Conservation (phyloP, 345 rosid genomes). For the Kernera saxatilis region DNA sequence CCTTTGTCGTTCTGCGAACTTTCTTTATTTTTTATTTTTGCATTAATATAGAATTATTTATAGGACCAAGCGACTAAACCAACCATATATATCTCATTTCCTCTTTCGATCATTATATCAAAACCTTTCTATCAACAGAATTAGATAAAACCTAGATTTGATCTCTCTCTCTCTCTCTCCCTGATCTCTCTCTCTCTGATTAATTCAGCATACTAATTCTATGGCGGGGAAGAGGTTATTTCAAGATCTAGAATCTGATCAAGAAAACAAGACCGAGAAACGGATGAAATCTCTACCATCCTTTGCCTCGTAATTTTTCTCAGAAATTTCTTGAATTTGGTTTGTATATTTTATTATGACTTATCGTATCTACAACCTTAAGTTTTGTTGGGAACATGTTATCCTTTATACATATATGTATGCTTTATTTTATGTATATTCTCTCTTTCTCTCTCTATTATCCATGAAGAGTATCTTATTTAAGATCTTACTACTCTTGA, state of each 20-base stretch:
- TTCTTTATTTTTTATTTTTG: neutral
- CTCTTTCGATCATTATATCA: constrained; percentile 5
- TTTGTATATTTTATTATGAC: neutral
- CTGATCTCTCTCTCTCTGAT: neutral
- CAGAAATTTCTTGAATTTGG: neutral
- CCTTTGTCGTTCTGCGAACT: constrained; percentile 31
- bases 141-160: constrained; percentile 7
- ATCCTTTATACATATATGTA: neutral
- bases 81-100: neutral
- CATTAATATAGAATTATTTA: neutral
- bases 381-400: neutral
- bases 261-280: constrained; percentile 49
- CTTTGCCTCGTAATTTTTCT: constrained; percentile 55
- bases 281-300: constrained; percentile 46
- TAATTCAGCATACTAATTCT: neutral
- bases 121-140: constrained; percentile 1
- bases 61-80: constrained; percentile 1
- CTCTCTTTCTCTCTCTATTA: neutral
- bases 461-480: neutral
- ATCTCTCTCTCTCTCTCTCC: constrained; percentile 6
- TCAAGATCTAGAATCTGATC: constrained; percentile 32
- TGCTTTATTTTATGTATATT: constrained; percentile 5
- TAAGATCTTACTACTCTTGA: neutral
- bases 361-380: neutral
- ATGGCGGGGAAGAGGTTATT: constrained; percentile 67